These are phyloP conservation scores for Aspergillus sp. DNA, from an alignment of 2,329 filamentous ascomycete species.

Conservation along the genomic window DNA sequence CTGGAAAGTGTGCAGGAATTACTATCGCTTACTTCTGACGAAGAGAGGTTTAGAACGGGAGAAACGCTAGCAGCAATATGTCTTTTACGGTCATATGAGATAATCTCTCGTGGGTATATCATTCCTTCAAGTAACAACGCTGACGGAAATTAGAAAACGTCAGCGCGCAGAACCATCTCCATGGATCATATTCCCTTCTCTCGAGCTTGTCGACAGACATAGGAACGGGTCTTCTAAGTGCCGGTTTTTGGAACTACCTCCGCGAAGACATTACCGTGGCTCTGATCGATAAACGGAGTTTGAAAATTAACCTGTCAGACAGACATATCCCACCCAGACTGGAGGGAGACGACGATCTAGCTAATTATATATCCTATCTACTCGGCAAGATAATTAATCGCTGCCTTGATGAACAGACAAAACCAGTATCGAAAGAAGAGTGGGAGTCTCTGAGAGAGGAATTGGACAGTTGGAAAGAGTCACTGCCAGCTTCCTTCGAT, in stretches of 20 bases:
- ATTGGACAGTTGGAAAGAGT: constrained; percentile 25
- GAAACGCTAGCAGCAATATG: constrained; percentile 45
- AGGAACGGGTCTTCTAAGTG: constrained; percentile 27
- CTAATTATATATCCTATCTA: constrained; percentile 41
- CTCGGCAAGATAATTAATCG: constrained; percentile 43
- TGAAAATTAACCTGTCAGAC: constrained; percentile 38
- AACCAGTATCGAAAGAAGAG: not conserved
- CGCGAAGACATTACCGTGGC: constrained; percentile 53
- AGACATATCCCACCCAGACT: constrained; percentile 9
- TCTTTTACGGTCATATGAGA: constrained; percentile 47
- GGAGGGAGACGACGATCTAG: constrained; percentile 24
- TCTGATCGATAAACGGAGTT: constrained; percentile 38
- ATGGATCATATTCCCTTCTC: constrained; percentile 45
- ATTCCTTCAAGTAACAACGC: not conserved
- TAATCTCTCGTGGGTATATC: constrained; percentile 35
- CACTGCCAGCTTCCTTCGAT: constrained; percentile 25
- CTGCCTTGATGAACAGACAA: constrained; percentile 19
- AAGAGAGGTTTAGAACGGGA: constrained; percentile 28
- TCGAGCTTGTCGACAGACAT: constrained; percentile 20
- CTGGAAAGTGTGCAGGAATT: constrained; percentile 35
- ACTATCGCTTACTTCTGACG: constrained; percentile 31
- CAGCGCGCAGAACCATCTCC: constrained; percentile 43
- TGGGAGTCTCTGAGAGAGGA: constrained; percentile 13
- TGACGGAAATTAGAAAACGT: constrained; percentile 24
- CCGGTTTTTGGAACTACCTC: constrained; percentile 50